Evolutionary conservation across 73 alveolate species (phyloP).

Genomic region (Paramecium sexaurelia): DNA sequence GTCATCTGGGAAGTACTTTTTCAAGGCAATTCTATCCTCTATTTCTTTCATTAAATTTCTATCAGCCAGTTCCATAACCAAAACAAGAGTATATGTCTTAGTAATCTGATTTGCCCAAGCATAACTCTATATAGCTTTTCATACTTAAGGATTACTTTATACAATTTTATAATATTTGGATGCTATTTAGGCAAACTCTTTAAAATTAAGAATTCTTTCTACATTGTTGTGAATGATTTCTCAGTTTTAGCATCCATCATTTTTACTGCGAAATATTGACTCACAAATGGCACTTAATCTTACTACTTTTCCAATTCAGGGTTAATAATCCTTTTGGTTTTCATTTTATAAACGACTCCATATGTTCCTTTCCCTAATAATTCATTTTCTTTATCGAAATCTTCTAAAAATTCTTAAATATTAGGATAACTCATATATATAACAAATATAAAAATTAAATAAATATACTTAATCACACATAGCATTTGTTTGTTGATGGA

Average conservation of each 20-base stretch:
- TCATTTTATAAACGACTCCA: slow-evolving; percentile 32
- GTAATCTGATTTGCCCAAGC: slow-evolving; percentile 28
- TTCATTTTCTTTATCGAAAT: slow-evolving; percentile 13
- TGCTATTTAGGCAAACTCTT: background rate
- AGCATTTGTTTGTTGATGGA: background rate
- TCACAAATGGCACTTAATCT: background rate
- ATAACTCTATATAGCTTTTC: background rate
- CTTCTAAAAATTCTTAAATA: slow-evolving; percentile 15
- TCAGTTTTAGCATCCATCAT: slow-evolving; percentile 34
- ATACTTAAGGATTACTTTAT: background rate
- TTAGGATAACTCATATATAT: slow-evolving; percentile 25
- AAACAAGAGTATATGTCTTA: background rate
- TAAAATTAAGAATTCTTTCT: slow-evolving; percentile 33
- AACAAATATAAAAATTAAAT: background rate
- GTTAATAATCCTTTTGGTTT: background rate
- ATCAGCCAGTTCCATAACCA: slow-evolving; percentile 56
- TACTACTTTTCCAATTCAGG: background rate
- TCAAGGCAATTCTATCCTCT: background rate
- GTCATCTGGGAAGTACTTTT: background rate
- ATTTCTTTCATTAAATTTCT: background rate
- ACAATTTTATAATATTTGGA: background rate
- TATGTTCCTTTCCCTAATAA: slow-evolving; percentile 35
- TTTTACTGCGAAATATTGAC: slow-evolving; percentile 34
- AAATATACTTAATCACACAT: background rate
- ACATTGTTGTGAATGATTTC: background rate